Percentiles rank a stretch among this genome's conserved stretches.
Conservation (phyloP, 176 grass and related monocot genomes). For the Alopecurus myosuroides region DNA sequence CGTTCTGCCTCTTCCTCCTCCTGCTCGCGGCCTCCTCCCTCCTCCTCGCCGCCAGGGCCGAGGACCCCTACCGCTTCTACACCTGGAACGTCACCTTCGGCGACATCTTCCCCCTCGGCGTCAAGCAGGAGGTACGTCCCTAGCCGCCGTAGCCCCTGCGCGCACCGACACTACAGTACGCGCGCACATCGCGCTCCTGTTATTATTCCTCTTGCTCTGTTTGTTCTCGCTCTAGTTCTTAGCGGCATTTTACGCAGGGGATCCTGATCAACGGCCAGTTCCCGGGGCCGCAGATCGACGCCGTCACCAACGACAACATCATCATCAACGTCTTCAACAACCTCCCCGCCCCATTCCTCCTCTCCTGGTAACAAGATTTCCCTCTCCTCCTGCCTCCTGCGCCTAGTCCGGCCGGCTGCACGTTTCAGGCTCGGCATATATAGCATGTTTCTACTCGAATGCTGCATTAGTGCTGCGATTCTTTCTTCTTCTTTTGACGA, state of each 20-base stretch:
- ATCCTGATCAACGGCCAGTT: constrained; percentile 98
- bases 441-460: too few species aligned
- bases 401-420: too few species aligned
- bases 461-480: too few species aligned
- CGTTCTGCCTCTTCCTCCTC: not conserved
- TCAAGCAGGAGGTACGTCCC: constrained; percentile 52
- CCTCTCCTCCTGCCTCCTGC: not conserved
- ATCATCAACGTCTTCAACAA: constrained; percentile 96
- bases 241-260: constrained; percentile 38
- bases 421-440: too few species aligned
- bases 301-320: constrained; percentile 94
- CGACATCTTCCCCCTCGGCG: constrained; percentile 75
- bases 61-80: constrained; percentile 77
- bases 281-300: constrained; percentile 94
- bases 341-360: constrained; percentile 74
- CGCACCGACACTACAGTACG: not conserved
- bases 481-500: too few species aligned
- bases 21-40: not conserved
- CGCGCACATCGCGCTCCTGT: not conserved
- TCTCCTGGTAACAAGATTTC: constrained; percentile 55
- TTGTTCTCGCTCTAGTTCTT: not conserved
- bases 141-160: too few species aligned
- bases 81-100: constrained; percentile 87
- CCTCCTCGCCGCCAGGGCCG: constrained; percentile 26
- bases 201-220: not conserved